phyloP scores from a whole-genome alignment of 2,329 filamentous ascomycete genomes.

The Fusarium euwallaceae region DNA sequence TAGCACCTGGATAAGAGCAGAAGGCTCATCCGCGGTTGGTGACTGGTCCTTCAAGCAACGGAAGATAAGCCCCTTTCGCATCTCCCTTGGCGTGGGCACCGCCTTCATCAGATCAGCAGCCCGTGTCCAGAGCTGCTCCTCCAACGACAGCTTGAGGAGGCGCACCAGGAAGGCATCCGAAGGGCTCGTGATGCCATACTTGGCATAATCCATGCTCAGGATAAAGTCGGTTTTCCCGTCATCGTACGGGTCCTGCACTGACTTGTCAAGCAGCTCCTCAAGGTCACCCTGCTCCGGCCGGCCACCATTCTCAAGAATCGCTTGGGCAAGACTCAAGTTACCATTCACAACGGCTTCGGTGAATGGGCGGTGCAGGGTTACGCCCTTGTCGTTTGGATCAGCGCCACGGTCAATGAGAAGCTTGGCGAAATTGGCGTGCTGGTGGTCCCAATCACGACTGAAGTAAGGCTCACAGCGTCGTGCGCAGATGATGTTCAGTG shows the following conservation, averaged over 20 bases:
- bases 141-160: conserved; percentile 39
- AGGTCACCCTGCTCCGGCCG: conserved; percentile 43
- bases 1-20: conserved; percentile 41
- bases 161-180: conserved; percentile 39
- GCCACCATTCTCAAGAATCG: conserved; percentile 43
- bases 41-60: conserved; percentile 40
- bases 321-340: conserved; percentile 39
- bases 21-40: conserved; percentile 42
- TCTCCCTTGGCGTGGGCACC: conserved; percentile 37
- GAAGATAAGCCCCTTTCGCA: conserved; percentile 40
- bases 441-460: conserved; percentile 42
- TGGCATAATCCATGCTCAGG: conserved; percentile 39
- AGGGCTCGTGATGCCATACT: conserved; percentile 41
- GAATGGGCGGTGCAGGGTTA: conserved; percentile 37
- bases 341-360: conserved; percentile 42
- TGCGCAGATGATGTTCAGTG: conserved; percentile 44
- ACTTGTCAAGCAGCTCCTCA: conserved; percentile 34
- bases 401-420: conserved; percentile 45
- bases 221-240: conserved; percentile 45
- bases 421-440: conserved; percentile 43
- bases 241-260: conserved; percentile 43
- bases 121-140: conserved; percentile 43
- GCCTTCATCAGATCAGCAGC: conserved; percentile 44
- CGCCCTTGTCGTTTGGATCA: conserved; percentile 45
- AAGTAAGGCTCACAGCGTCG: conserved; percentile 42